Evolutionary conservation across 1,139 yeast species (phyloP).

Genomic region (Sugiyamaella grinbergsii): DNA sequence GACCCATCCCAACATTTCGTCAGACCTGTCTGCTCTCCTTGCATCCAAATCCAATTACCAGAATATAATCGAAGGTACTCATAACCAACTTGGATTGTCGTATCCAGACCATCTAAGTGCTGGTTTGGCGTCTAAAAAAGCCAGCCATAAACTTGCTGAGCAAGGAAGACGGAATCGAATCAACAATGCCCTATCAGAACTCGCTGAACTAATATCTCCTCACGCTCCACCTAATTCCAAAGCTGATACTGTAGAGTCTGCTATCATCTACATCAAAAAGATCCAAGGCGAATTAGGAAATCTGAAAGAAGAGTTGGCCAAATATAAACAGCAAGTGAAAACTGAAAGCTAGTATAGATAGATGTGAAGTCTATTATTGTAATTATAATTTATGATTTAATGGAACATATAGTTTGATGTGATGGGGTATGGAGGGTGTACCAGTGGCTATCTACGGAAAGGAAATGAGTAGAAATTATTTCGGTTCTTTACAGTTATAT

Average conservation of each 20-base stretch:
- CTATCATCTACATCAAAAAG: conserved; percentile 65
- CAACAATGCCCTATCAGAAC: conserved; percentile 79
- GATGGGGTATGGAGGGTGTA: no score
- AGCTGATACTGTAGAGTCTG: conserved; percentile 93
- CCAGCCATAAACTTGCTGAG: conserved; percentile 91
- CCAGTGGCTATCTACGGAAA: no score
- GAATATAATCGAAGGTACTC: conserved; percentile 49
- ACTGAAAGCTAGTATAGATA: conserved; percentile 9
- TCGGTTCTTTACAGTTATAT: no score
- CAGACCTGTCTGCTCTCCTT: conserved; percentile 40
- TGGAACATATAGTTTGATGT: not conserved
- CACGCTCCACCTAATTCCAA: conserved; percentile 60
- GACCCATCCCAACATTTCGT: conserved; percentile 30
- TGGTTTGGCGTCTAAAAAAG: conserved; percentile 48
- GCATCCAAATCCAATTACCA: conserved; percentile 49
- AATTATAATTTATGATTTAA: conserved; percentile 7
- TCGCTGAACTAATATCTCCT: conserved; percentile 69
- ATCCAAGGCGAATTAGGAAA: conserved; percentile 51
- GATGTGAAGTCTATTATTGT: not conserved
- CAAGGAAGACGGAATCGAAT: conserved; percentile 93
- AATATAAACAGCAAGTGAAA: conserved; percentile 19
- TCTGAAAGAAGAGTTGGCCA: conserved; percentile 36
- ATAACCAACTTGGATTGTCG: conserved; percentile 45
- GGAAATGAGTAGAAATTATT: no score
- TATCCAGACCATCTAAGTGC: conserved; percentile 46